Conservation (phyloP, 2,329 filamentous ascomycete genomes). For the Bipolaris gigantea region DNA sequence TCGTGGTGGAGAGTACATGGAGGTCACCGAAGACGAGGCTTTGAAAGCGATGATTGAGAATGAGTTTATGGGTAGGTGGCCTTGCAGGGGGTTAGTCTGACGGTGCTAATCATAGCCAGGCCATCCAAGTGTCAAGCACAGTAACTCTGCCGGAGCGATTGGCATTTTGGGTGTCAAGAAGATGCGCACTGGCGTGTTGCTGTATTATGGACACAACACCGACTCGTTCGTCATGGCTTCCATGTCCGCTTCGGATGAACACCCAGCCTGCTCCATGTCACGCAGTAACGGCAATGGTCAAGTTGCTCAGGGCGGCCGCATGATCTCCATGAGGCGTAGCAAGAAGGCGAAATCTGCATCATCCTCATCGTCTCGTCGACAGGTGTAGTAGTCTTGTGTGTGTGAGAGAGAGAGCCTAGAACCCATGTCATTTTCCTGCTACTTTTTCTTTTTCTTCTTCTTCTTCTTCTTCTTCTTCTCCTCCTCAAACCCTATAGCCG, state of each 20-base stretch:
- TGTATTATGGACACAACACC: slow-evolving; percentile 96
- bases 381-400: neutral
- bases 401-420: too few relatives aligned
- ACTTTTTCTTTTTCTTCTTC: neutral
- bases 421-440: neutral
- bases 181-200: slow-evolving; percentile 70
- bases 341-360: slow-evolving; percentile 31
- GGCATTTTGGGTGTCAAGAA: slow-evolving; percentile 91
- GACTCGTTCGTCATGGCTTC: slow-evolving; percentile 85
- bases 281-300: slow-evolving; percentile 61
- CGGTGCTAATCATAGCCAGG: slow-evolving; percentile 40
- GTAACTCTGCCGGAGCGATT: slow-evolving; percentile 82
- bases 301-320: slow-evolving; percentile 60
- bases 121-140: slow-evolving; percentile 80
- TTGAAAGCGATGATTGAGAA: slow-evolving; percentile 76
- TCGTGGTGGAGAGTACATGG: slow-evolving; percentile 62
- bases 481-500: neutral
- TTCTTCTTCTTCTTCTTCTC: neutral
- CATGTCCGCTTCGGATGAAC: slow-evolving; percentile 77
- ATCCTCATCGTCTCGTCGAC: slow-evolving; percentile 11
- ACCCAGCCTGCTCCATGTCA: slow-evolving; percentile 85
- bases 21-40: slow-evolving; percentile 75
- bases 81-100: neutral
- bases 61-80: slow-evolving; percentile 78
- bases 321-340: slow-evolving; percentile 43